Percentiles rank a stretch among this genome's conserved stretches.
Evolutionary conservation across 139 green algal species (phyloP).

Genomic region (Spirogloea muscicola): DNA sequence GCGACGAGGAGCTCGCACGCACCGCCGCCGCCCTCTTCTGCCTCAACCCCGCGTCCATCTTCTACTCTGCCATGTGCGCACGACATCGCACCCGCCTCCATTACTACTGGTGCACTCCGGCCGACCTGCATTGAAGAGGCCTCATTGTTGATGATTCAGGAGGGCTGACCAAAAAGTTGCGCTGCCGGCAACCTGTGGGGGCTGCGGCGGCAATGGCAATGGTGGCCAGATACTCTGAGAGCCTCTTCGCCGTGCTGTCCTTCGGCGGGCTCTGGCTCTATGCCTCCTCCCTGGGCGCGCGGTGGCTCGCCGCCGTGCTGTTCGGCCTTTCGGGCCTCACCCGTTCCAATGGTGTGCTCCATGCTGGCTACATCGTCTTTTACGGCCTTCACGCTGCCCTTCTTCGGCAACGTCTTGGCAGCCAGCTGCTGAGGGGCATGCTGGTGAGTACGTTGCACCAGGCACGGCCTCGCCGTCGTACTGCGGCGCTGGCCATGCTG

Average conservation of each 20-base stretch:
- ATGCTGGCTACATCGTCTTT: conserved; percentile 51
- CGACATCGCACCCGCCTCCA: too few species aligned
- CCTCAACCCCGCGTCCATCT: conserved; percentile 73
- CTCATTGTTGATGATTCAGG: too few species aligned
- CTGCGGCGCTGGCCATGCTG: too few species aligned
- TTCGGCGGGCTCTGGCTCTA: conserved; percentile 57
- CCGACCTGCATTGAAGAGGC: too few species aligned
- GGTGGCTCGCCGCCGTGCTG: neutral
- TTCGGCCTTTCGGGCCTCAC: conserved; percentile 47
- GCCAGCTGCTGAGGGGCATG: too few species aligned
- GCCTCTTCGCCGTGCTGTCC: conserved; percentile 63
- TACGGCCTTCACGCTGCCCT: too few species aligned
- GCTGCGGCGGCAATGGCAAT: neutral
- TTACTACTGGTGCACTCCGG: too few species aligned
- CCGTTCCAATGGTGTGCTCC: conserved; percentile 67
- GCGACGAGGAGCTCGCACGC: conserved; percentile 47
- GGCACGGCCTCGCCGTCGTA: too few species aligned
- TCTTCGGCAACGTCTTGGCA: too few species aligned
- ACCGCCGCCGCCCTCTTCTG: conserved; percentile 67
- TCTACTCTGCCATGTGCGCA: conserved; percentile 57
- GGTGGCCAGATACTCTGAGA: conserved; percentile 72
- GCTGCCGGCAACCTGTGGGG: too few species aligned
- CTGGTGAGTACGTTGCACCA: too few species aligned
- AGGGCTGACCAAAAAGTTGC: too few species aligned
- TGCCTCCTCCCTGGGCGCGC: neutral